Conservation (phyloP, 1,139 yeast species). For the Pichia terricola region DNA sequence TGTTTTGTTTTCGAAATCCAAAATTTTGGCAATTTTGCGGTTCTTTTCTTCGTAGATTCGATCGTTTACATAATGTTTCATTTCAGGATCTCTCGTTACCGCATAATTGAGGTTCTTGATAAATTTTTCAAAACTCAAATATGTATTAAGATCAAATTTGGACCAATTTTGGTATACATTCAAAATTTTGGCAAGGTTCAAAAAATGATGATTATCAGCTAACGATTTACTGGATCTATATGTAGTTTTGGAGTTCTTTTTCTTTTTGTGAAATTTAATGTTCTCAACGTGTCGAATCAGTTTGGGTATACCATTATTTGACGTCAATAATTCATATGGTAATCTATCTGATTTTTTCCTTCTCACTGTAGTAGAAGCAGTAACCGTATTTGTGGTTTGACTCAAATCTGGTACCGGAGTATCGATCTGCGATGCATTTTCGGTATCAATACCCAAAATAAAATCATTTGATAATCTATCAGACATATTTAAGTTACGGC, state of each 20-base stretch:
- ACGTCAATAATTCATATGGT: constrained; percentile 21
- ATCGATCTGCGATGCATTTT: no score
- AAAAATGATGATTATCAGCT: constrained; percentile 19
- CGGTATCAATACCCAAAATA: not conserved
- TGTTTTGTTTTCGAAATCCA: no score
- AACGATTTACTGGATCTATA: not conserved
- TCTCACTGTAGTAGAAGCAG: not conserved
- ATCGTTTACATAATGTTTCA: no score
- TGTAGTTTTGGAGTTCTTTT: not conserved
- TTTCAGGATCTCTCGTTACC: no score
- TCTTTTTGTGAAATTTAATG: constrained; percentile 16
- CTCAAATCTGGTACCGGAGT: no score
- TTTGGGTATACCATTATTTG: constrained; percentile 23
- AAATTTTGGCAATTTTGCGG: no score
- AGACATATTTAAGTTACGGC: no score
- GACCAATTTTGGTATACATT: constrained; percentile 25
- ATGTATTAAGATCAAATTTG: constrained; percentile 12
- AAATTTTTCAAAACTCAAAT: no score
- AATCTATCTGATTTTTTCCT: constrained; percentile 14
- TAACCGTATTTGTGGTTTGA: no score
- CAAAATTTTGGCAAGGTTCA: constrained; percentile 21
- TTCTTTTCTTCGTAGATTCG: no score
- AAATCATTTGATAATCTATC: no score
- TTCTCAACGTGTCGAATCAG: constrained; percentile 13
- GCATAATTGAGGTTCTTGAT: no score